Percentiles rank a stretch among this genome's conserved stretches.
These are phyloP conservation scores for Panicum hallii DNA, from an alignment of 202 grass and related monocot genomes.

Conservation along the genomic window DNA sequence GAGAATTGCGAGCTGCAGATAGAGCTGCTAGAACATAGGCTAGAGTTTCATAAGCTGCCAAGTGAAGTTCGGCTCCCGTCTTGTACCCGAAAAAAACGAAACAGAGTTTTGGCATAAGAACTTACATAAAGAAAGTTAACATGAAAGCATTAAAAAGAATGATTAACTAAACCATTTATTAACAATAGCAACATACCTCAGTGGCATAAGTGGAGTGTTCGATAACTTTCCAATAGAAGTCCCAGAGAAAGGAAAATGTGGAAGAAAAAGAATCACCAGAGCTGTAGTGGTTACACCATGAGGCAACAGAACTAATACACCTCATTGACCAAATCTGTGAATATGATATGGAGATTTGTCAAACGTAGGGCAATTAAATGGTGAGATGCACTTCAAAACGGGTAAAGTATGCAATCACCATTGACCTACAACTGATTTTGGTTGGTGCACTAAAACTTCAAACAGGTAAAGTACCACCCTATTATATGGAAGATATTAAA, in stretches of 20 bases:
- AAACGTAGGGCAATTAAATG: constrained; percentile 32
- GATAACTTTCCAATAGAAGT: constrained; percentile 85
- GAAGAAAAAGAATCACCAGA: constrained; percentile 52
- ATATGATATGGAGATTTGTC: constrained; percentile 33
- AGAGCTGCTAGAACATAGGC: constrained; percentile 67
- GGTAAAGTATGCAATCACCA: constrained; percentile 10
- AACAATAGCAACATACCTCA: constrained; percentile 64
- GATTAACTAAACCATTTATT: constrained; percentile 19
- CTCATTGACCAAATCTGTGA: constrained; percentile 86
- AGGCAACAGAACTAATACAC: constrained; percentile 63
- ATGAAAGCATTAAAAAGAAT: constrained; percentile 19
- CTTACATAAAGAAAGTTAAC: constrained; percentile 40
- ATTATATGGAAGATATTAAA: constrained; percentile 11
- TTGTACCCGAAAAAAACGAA: constrained; percentile 41
- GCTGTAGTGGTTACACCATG: constrained; percentile 68
- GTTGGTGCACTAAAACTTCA: not conserved
- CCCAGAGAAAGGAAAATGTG: constrained; percentile 73
- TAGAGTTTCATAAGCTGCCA: constrained; percentile 88
- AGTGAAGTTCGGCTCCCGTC: constrained; percentile 82
- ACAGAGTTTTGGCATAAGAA: constrained; percentile 36
- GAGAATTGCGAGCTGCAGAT: constrained; percentile 46
- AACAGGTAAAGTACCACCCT: not conserved
- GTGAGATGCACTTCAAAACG: constrained; percentile 26
- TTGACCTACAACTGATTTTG: constrained; percentile 2
- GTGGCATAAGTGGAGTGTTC: constrained; percentile 59